These are phyloP conservation scores for Phytophthora sansomeana DNA, from an alignment of 352 stramenopile genomes.

Conservation along the genomic window DNA sequence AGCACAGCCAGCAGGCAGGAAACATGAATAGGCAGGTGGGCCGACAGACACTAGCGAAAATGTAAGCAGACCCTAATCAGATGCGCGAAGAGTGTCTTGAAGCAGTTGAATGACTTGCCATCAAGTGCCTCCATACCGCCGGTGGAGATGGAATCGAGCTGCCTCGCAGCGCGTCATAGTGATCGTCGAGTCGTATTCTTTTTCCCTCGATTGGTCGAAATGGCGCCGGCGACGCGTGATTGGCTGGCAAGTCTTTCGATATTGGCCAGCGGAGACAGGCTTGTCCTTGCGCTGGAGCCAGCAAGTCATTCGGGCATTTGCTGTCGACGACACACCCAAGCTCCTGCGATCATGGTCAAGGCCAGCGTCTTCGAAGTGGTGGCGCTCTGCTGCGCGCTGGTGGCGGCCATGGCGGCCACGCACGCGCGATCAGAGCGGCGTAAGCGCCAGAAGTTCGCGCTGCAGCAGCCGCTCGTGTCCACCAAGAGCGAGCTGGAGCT, in stretches of 20 bases:
- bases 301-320: conserved; percentile 14
- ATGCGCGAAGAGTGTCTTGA: background rate
- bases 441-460: conserved; percentile 46
- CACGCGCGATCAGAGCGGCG: conserved; percentile 54
- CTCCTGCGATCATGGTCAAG: conserved; percentile 47
- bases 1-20: background rate
- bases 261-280: conserved; percentile 5
- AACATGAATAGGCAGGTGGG: conserved; percentile 18
- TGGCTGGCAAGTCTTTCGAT: background rate
- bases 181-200: conserved; percentile 21
- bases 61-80: conserved; percentile 15
- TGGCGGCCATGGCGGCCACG: conserved; percentile 55
- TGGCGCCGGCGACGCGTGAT: background rate
- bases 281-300: background rate
- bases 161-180: conserved; percentile 13
- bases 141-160: background rate
- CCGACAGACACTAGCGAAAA: conserved; percentile 24
- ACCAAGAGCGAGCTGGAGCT: conserved; percentile 77
- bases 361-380: conserved; percentile 52
- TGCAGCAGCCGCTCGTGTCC: conserved; percentile 53
- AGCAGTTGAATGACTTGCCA: background rate
- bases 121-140: conserved; percentile 14
- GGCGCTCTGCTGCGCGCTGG: conserved; percentile 54
- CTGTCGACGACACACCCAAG: conserved; percentile 12
- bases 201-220: conserved; percentile 24